Conservation (phyloP, 2,329 filamentous ascomycete genomes). For the Fusarium incarnatum region DNA sequence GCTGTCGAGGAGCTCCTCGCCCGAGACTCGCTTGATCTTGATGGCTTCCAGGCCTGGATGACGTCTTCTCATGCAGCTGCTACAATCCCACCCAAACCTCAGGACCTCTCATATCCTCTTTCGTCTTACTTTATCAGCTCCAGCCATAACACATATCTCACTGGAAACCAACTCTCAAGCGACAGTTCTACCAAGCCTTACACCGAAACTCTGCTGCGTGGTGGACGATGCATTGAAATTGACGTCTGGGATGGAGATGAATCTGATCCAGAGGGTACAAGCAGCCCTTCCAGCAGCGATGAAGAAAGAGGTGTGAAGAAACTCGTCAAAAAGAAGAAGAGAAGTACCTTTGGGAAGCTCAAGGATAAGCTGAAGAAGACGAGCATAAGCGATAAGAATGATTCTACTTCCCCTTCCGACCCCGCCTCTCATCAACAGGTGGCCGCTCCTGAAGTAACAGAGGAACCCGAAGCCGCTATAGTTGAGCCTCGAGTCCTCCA, state of each 20-base stretch:
- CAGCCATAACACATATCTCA: conserved; percentile 94
- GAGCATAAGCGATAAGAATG: conserved; percentile 55
- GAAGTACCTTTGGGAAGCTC: conserved; percentile 70
- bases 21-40: conserved; percentile 57
- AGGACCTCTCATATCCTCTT: conserved; percentile 78
- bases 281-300: conserved; percentile 58
- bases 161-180: conserved; percentile 88
- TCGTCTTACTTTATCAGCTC: conserved; percentile 95
- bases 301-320: conserved; percentile 62
- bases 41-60: conserved; percentile 67
- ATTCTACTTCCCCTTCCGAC: conserved; percentile 6
- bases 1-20: conserved; percentile 45
- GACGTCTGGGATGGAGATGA: conserved; percentile 95
- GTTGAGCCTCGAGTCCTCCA: conserved; percentile 84
- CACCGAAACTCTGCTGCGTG: conserved; percentile 82
- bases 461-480: conserved; percentile 47
- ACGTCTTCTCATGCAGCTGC: conserved; percentile 60
- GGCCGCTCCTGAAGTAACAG: conserved; percentile 23
- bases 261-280: conserved; percentile 65
- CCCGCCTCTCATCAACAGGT: conserved; percentile 7
- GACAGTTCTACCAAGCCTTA: conserved; percentile 90
- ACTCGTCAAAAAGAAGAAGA: conserved; percentile 63
- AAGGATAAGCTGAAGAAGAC: conserved; percentile 68
- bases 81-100: conserved; percentile 54
- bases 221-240: conserved; percentile 92